Percentiles rank a stretch among this genome's conserved stretches.
phyloP scores from a whole-genome alignment of 176 grass and related monocot genomes.

The Dendrocalamus sinicus region DNA sequence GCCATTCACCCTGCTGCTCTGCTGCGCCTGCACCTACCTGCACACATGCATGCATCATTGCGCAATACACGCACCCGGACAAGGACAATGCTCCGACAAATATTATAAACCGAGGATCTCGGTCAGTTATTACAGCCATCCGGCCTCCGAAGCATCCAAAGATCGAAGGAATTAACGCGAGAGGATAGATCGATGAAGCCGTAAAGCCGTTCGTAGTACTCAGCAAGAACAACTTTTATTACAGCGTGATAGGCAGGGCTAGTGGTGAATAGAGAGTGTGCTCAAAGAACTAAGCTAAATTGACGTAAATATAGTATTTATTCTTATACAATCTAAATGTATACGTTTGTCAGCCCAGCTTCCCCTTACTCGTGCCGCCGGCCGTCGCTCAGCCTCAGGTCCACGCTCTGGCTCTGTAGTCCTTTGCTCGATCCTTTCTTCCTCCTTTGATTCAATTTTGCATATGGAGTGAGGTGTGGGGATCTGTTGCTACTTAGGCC shows the following conservation, averaged over 20 bases:
- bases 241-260: background rate
- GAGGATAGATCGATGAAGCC: background rate
- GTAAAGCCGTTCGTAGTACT: background rate
- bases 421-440: too few species aligned
- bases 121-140: background rate
- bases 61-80: background rate
- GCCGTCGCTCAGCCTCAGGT: too few species aligned
- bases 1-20: background rate
- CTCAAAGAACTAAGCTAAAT: too few species aligned
- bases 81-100: background rate
- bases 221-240: background rate
- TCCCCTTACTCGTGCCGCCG: too few species aligned
- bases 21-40: background rate
- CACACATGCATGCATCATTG: constrained; percentile 5
- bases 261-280: too few species aligned
- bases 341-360: too few species aligned
- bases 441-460: too few species aligned
- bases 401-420: too few species aligned
- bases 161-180: background rate
- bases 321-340: too few species aligned
- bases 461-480: too few species aligned
- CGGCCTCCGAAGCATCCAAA: constrained; percentile 9
- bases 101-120: background rate
- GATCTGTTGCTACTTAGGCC: too few species aligned
- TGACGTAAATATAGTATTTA: too few species aligned